phyloP scores from a whole-genome alignment of 768 basidiomycete genomes.

The Wakefieldia striispora region DNA sequence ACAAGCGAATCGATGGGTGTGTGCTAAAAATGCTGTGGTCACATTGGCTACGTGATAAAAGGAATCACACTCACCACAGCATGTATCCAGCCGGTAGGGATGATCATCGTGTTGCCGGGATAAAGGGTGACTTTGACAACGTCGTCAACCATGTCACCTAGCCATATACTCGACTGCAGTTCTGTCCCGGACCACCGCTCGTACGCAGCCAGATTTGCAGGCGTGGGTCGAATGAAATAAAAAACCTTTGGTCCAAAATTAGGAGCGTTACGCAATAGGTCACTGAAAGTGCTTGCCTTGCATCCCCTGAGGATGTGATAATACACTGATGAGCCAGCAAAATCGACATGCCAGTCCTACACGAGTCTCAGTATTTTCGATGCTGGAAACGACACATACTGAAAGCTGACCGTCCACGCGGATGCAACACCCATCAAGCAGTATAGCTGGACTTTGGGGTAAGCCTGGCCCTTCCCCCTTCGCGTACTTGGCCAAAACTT shows the following conservation, averaged over 20 bases:
- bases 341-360: slow-evolving; percentile 98
- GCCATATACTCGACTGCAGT: slow-evolving; percentile 82
- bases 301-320: slow-evolving; percentile 88
- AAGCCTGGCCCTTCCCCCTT: slow-evolving; percentile 68
- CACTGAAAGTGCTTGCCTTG: slow-evolving; percentile 51
- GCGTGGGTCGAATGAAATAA: slow-evolving; percentile 91
- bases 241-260: slow-evolving; percentile 59
- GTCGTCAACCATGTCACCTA: slow-evolving; percentile 90
- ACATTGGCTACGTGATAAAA: background rate
- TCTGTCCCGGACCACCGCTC: slow-evolving; percentile 94
- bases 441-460: slow-evolving; percentile 94
- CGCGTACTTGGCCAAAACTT: slow-evolving; percentile 86
- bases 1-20: slow-evolving; percentile 92
- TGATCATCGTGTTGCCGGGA: slow-evolving; percentile 87
- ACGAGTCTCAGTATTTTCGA: background rate
- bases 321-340: slow-evolving; percentile 97
- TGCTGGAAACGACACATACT: background rate
- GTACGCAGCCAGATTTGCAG: slow-evolving; percentile 83
- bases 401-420: slow-evolving; percentile 87
- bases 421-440: slow-evolving; percentile 94
- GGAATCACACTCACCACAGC: slow-evolving; percentile 68
- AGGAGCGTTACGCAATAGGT: background rate
- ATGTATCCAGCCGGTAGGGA: slow-evolving; percentile 97
- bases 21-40: slow-evolving; percentile 48
- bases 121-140: slow-evolving; percentile 81